phyloP scores from a whole-genome alignment of 2,329 filamentous ascomycete species.

The Cladosporium halotolerans region DNA sequence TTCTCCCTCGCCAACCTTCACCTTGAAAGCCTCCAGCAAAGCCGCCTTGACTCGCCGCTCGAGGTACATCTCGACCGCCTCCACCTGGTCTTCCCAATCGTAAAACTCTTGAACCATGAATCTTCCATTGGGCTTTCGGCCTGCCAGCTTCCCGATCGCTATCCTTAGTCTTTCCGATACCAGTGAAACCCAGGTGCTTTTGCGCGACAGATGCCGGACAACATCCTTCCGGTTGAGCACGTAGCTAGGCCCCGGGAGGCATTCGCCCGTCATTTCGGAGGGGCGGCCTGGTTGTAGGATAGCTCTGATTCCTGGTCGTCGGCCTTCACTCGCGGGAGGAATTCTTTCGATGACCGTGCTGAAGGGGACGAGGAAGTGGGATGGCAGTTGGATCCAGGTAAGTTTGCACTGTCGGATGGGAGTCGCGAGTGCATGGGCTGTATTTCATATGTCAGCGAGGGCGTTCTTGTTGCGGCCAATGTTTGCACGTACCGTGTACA shows the following conservation, averaged over 20 bases:
- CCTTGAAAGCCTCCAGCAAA: not conserved
- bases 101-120: not conserved
- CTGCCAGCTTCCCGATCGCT: slow-evolving; percentile 8
- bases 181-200: slow-evolving; percentile 12
- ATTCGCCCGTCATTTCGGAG: slow-evolving; percentile 45
- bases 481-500: slow-evolving; percentile 54
- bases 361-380: slow-evolving; percentile 59
- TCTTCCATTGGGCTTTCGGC: not conserved
- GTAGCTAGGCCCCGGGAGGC: slow-evolving; percentile 13
- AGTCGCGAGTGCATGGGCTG: slow-evolving; percentile 57
- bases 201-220: slow-evolving; percentile 35
- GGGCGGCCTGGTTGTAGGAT: slow-evolving; percentile 36
- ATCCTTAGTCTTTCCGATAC: slow-evolving; percentile 11
- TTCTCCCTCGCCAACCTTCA: not conserved
- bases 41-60: not conserved
- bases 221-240: slow-evolving; percentile 18
- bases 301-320: not conserved
- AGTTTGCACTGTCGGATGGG: slow-evolving; percentile 53
- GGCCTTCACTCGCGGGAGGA: slow-evolving; percentile 43
- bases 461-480: too few species aligned
- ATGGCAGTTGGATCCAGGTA: slow-evolving; percentile 48
- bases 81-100: slow-evolving; percentile 2
- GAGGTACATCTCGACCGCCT: not conserved
- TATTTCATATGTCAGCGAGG: not conserved
- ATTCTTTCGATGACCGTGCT: slow-evolving; percentile 37